Percentiles rank a stretch among this genome's conserved stretches.
Evolutionary conservation across 169 alveolate species (phyloP).

Genomic region (Plasmodium knowlesi): DNA sequence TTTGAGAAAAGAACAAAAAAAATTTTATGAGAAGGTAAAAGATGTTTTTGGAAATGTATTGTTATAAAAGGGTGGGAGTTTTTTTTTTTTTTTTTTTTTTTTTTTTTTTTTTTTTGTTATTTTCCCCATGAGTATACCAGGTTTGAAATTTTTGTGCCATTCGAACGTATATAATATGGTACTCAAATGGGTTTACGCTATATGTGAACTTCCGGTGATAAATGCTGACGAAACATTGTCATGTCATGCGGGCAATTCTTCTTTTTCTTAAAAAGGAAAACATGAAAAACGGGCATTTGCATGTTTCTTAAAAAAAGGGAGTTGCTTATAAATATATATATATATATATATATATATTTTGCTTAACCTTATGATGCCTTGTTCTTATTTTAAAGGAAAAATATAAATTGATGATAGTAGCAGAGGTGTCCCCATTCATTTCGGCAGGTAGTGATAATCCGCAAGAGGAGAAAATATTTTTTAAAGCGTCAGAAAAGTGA

Average conservation of each 20-base stretch:
- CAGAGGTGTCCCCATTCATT: neutral
- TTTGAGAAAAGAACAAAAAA: neutral
- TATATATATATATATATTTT: neutral
- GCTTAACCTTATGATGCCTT: neutral
- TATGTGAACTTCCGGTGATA: neutral
- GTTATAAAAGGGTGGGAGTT: neutral
- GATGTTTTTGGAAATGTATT: neutral
- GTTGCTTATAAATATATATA: neutral
- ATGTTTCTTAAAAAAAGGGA: neutral
- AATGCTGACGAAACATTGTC: neutral
- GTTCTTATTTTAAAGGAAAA: neutral
- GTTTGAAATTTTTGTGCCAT: neutral
- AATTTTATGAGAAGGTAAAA: neutral
- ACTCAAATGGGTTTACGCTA: neutral
- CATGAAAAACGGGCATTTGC: neutral
- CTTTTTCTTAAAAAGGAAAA: neutral
- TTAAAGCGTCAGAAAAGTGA: neutral
- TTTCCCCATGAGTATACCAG: neutral
- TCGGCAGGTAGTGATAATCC: neutral
- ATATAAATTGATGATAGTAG: neutral
- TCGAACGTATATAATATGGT: neutral
- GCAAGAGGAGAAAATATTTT: neutral
- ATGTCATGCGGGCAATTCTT: neutral
- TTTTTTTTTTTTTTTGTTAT: neutral
- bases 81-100: neutral